phyloP scores from a whole-genome alignment of 2,329 filamentous ascomycete genomes.

The Aspergillus sp. region DNA sequence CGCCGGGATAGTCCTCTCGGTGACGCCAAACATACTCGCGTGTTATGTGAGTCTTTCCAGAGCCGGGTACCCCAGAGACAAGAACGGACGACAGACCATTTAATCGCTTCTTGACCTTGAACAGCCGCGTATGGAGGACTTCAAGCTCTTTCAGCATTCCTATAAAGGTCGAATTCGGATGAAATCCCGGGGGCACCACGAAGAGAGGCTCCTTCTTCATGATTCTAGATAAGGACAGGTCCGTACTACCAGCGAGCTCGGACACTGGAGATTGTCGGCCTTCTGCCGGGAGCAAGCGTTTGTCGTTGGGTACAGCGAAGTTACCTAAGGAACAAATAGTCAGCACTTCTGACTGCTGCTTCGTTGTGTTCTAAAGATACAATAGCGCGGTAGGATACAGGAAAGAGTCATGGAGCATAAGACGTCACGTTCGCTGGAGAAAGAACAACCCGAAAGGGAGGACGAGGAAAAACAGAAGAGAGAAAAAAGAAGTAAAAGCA shows the following conservation, averaged over 20 bases:
- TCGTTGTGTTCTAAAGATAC: slow-evolving; percentile 5
- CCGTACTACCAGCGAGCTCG: slow-evolving; percentile 23
- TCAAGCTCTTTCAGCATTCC: slow-evolving; percentile 61
- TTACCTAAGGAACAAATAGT: slow-evolving; percentile 35
- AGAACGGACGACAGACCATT: slow-evolving; percentile 63
- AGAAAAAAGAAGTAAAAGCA: not conserved
- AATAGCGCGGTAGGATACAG: slow-evolving; percentile 15
- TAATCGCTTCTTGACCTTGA: slow-evolving; percentile 56
- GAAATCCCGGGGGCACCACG: slow-evolving; percentile 56
- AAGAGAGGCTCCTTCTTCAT: slow-evolving; percentile 34
- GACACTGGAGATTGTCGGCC: slow-evolving; percentile 26
- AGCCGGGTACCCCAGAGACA: slow-evolving; percentile 64
- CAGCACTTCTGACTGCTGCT: slow-evolving; percentile 33
- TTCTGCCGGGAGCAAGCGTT: slow-evolving; percentile 23
- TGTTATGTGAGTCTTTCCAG: slow-evolving; percentile 68
- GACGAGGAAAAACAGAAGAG: not conserved
- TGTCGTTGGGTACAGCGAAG: slow-evolving; percentile 3
- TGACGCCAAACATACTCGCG: slow-evolving; percentile 66
- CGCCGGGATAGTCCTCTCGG: slow-evolving; percentile 60
- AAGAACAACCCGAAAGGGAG: too few relatives aligned
- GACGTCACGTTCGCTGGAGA: too few relatives aligned
- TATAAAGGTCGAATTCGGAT: slow-evolving; percentile 63
- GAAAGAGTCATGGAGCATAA: not conserved
- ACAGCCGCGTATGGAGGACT: slow-evolving; percentile 59
- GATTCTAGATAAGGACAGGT: slow-evolving; percentile 22